phyloP scores from a whole-genome alignment of 1,139 yeast genomes.

The Kurtzmaniella quercitrusa region DNA sequence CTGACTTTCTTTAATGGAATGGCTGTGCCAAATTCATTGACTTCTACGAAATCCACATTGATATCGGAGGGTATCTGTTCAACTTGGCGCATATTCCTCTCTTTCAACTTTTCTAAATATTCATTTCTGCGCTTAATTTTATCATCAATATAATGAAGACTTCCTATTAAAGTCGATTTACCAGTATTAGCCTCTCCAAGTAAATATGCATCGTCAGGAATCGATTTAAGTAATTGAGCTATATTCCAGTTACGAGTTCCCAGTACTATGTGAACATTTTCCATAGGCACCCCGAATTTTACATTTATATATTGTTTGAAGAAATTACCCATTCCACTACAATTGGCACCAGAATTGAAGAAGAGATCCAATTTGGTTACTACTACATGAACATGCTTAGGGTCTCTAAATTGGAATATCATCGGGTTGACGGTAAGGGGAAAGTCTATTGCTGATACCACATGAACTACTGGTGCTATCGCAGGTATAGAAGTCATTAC shows the following conservation, averaged over 20 bases:
- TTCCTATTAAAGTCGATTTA: constrained; percentile 60
- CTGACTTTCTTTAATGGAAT: constrained; percentile 6
- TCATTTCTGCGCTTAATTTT: constrained; percentile 6
- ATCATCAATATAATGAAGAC: constrained; percentile 33
- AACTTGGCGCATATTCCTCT: not conserved
- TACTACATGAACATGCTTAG: constrained; percentile 42
- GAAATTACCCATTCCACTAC: constrained; percentile 40
- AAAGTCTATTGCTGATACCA: constrained; percentile 64
- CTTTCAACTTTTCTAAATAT: constrained; percentile 4
- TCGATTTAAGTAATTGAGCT: constrained; percentile 21
- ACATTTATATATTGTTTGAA: constrained; percentile 38
- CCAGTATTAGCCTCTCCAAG: constrained; percentile 78
- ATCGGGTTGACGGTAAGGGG: constrained; percentile 54
- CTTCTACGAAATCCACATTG: constrained; percentile 8
- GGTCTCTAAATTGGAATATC: constrained; percentile 31
- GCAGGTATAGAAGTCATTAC: not conserved
- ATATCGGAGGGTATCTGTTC: constrained; percentile 10
- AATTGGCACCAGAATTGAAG: constrained; percentile 27
- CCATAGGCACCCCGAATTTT: constrained; percentile 37
- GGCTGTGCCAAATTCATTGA: not conserved
- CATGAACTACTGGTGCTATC: constrained; percentile 41
- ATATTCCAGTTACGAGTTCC: constrained; percentile 53
- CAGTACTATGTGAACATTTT: constrained; percentile 47
- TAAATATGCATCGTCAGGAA: constrained; percentile 46
- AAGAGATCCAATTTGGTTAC: constrained; percentile 59